Evolutionary conservation across 352 stramenopile genomes (phyloP).

Genomic region (Globisporangium nunn): DNA sequence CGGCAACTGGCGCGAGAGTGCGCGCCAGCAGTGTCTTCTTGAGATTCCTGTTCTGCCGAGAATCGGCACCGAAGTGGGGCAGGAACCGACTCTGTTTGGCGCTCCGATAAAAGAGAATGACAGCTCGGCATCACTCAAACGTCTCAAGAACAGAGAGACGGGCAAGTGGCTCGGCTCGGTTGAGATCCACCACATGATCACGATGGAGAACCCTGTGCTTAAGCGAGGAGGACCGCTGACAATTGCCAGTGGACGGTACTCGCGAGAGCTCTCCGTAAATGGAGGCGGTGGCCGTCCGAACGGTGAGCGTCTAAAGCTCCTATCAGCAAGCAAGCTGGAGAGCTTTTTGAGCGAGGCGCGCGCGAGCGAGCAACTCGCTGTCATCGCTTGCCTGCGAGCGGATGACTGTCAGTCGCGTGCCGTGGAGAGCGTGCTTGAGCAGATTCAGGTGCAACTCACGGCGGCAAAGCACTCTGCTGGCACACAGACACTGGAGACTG

Average conservation of each 20-base stretch:
- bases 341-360: conserved; percentile 32
- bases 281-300: conserved; percentile 22
- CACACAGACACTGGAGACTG: neutral
- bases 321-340: conserved; percentile 43
- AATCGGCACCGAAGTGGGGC: conserved; percentile 57
- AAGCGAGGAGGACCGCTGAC: conserved; percentile 44
- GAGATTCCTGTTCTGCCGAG: conserved; percentile 60
- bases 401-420: conserved; percentile 57
- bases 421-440: conserved; percentile 46
- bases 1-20: conserved; percentile 49
- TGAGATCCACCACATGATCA: conserved; percentile 48
- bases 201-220: conserved; percentile 52
- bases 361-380: conserved; percentile 39
- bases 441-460: conserved; percentile 35
- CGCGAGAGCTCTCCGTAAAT: conserved; percentile 47
- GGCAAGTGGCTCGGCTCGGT: conserved; percentile 64
- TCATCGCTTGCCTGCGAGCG: conserved; percentile 57
- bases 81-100: conserved; percentile 42
- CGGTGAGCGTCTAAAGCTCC: conserved; percentile 24
- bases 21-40: conserved; percentile 35
- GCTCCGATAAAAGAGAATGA: conserved; percentile 36
- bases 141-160: conserved; percentile 40
- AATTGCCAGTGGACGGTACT: conserved; percentile 74
- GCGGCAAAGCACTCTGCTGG: neutral
- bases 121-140: conserved; percentile 23